Evolutionary conservation across 2,329 filamentous ascomycete genomes (phyloP), one percentile per base, ranked within the genome.

Genomic region (Plectosphaerella plurivora): DNA sequence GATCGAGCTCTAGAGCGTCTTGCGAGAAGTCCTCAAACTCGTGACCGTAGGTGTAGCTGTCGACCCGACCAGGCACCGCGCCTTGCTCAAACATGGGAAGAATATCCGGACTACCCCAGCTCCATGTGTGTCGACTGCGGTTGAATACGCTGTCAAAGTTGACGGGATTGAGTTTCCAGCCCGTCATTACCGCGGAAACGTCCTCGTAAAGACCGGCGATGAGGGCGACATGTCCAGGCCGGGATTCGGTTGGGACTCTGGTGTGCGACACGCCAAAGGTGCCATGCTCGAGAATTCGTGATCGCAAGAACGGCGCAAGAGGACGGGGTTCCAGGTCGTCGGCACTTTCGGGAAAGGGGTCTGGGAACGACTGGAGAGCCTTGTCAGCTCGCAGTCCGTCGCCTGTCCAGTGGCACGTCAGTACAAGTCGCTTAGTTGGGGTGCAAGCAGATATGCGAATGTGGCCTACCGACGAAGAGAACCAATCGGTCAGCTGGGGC

Each of bases 141-240:
- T 99, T 99, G 81, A 99, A 99, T 11, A 99, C 91, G 64, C 93
- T 97, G 73, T 99, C 94, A 64, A 99, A 99, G 66, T 97, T 89
- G 64, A 99, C 94, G 0, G 94, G 94, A 66, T 99, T 99, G 61
- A 97, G 75, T 73, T 99, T 97, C 94, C 94, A 99, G 15, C 94
- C 94, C 1, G 95, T 99, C 28, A 89, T 96, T 18, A 99, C 94
- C 2, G 94, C 89, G 35, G 94, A 97, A 2, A 99, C 94, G 75
- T 99, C 94, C 71, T 99, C 94, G 67, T 99, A 99, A 37, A 99
- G 74, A 5, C 94, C 94, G 7, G 94, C 94, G 63, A 99, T 99
- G 51, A 99, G 81, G 36, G 94, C 95, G 53, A 99, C 94, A 75
- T 99, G 94, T 15, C 94, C 94, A 0, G 94, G 94, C 18, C 94